These are phyloP conservation scores for Cercospora brassicicola DNA, from an alignment of 2,329 filamentous ascomycete species.

Conservation along the genomic window DNA sequence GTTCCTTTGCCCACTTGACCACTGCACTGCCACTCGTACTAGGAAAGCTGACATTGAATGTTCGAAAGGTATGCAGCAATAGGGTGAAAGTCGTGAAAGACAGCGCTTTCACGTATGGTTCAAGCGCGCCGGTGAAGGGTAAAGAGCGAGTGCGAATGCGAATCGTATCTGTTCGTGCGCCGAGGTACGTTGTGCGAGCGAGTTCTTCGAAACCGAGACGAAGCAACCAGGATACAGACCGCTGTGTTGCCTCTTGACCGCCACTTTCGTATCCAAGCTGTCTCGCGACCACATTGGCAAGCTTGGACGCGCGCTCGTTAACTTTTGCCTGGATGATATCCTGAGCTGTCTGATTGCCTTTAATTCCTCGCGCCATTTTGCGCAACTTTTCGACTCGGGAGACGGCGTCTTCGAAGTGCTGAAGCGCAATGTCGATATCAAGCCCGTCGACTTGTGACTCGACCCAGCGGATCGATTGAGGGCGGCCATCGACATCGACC, in stretches of 20 bases:
- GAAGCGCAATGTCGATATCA: slow-evolving; percentile 91
- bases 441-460: slow-evolving; percentile 93
- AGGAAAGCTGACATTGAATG: slow-evolving; percentile 61
- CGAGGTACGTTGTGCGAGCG: slow-evolving; percentile 82
- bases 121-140: slow-evolving; percentile 90
- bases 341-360: slow-evolving; percentile 82
- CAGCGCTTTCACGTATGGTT: slow-evolving; percentile 89
- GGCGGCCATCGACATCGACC: slow-evolving; percentile 93
- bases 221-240: slow-evolving; percentile 79
- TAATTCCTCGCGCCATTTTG: slow-evolving; percentile 73
- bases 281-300: slow-evolving; percentile 76
- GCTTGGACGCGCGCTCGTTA: slow-evolving; percentile 75
- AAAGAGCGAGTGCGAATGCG: slow-evolving; percentile 84
- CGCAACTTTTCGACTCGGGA: slow-evolving; percentile 81
- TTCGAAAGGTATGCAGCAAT: slow-evolving; percentile 80
- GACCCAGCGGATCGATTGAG: slow-evolving; percentile 93
- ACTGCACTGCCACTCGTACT: slow-evolving; percentile 84
- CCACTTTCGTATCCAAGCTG: slow-evolving; percentile 76
- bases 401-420: slow-evolving; percentile 83
- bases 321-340: slow-evolving; percentile 91
- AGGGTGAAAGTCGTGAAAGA: slow-evolving; percentile 95
- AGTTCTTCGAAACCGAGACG: slow-evolving; percentile 87
- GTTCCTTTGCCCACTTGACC: slow-evolving; percentile 97
- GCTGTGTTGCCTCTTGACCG: slow-evolving; percentile 73
- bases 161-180: slow-evolving; percentile 74